Percentiles rank a stretch among this genome's conserved stretches.
Conservation (phyloP, 805 yeast species). For the Saccharomycopsis microspora region DNA sequence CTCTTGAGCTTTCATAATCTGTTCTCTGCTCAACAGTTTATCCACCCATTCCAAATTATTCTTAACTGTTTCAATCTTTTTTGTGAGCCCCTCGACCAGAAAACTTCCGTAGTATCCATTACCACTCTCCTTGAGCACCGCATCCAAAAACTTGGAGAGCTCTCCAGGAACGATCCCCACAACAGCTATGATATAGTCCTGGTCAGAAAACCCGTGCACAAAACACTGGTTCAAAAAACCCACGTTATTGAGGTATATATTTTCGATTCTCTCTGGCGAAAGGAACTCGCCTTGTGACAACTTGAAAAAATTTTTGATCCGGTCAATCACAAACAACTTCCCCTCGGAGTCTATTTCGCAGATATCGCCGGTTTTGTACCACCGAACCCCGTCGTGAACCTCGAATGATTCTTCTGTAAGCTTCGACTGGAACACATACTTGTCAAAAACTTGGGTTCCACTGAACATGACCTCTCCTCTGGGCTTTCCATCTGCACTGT, state of each 20-base stretch:
- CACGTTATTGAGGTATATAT: slow-evolving; percentile 23
- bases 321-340: slow-evolving; percentile 34
- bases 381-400: slow-evolving; percentile 27
- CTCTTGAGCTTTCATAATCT: slow-evolving; percentile 10
- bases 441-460: slow-evolving; percentile 36
- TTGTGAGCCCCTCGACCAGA: neutral
- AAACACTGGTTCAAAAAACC: slow-evolving; percentile 20
- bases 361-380: slow-evolving; percentile 51
- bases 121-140: neutral
- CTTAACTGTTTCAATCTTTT: neutral
- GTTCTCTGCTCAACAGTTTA: neutral
- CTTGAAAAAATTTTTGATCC: slow-evolving; percentile 41
- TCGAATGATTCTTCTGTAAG: neutral
- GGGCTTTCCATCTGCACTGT: slow-evolving; percentile 21
- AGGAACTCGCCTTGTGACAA: slow-evolving; percentile 25
- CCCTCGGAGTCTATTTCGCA: slow-evolving; percentile 37
- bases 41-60: neutral
- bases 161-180: slow-evolving; percentile 13
- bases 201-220: neutral
- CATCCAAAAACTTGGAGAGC: neutral
- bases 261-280: slow-evolving; percentile 36
- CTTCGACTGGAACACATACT: slow-evolving; percentile 11
- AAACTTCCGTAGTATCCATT: neutral
- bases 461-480: slow-evolving; percentile 43
- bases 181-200: slow-evolving; percentile 3